A percentile compares a stretch with the other conserved stretches of the same genome.
These are phyloP conservation scores for Talaromyces sp. DNA, from an alignment of 2,329 filamentous ascomycete genomes.

Conservation along the genomic window DNA sequence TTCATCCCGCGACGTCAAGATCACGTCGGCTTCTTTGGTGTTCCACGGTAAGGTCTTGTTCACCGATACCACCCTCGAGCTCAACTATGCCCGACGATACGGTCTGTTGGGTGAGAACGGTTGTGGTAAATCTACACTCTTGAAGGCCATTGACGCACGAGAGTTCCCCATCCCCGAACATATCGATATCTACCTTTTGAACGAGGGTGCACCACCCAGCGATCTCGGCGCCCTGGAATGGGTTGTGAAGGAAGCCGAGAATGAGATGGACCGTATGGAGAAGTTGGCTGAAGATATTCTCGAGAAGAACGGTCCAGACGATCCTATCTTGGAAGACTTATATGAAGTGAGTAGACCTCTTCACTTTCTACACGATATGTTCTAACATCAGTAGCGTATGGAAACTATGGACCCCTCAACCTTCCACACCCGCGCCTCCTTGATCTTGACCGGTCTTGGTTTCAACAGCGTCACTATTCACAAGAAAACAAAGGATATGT, in stretches of 20 bases:
- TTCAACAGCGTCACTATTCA: constrained; percentile 98
- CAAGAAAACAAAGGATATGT: constrained; percentile 99
- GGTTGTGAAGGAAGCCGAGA: constrained; percentile 92
- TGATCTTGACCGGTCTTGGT: constrained; percentile 96
- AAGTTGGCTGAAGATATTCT: constrained; percentile 80
- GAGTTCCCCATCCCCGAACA: constrained; percentile 96
- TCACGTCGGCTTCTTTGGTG: constrained; percentile 85
- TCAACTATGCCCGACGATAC: constrained; percentile 89
- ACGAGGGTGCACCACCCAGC: constrained; percentile 87
- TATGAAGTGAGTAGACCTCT: constrained; percentile 71
- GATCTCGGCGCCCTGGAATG: constrained; percentile 92
- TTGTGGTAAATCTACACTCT: constrained; percentile 95
- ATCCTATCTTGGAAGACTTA: constrained; percentile 82
- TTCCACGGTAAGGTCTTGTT: constrained; percentile 98
- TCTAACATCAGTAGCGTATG: constrained; percentile 67
- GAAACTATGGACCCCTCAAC: constrained; percentile 98
- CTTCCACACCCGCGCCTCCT: constrained; percentile 89
- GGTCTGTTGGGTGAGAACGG: constrained; percentile 97
- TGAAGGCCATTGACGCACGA: constrained; percentile 89
- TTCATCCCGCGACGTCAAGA: constrained; percentile 91
- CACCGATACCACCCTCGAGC: constrained; percentile 87
- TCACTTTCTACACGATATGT: neutral
- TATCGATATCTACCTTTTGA: constrained; percentile 96
- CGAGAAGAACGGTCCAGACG: constrained; percentile 88
- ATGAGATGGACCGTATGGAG: constrained; percentile 87